Evolutionary conservation across 805 yeast species (phyloP).

Genomic region (Priceomyces carsonii): DNA sequence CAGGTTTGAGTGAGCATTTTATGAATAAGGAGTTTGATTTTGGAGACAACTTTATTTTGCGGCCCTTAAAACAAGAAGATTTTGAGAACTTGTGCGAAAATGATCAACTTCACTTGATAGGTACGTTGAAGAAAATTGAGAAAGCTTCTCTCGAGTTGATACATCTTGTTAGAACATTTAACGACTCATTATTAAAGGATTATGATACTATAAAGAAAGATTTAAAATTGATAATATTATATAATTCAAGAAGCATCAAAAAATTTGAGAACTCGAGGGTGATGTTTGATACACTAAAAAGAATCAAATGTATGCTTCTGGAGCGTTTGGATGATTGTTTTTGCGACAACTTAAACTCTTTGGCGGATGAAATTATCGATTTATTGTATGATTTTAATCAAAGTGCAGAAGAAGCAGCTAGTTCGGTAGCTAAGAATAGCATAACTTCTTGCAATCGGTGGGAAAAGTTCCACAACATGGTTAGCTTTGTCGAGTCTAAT

Average conservation of each 20-base stretch:
- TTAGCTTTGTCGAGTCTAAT: constrained; percentile 7
- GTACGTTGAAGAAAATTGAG: constrained; percentile 7
- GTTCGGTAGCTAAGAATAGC: background rate
- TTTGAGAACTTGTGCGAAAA: constrained; percentile 1
- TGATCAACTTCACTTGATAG: constrained; percentile 4
- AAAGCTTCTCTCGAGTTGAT: constrained; percentile 5
- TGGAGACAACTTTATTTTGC: constrained; percentile 4
- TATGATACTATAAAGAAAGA: constrained; percentile 7
- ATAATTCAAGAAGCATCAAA: constrained; percentile 8
- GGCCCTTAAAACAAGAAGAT: constrained; percentile 2
- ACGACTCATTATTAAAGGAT: constrained; percentile 6
- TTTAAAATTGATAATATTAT: constrained; percentile 11
- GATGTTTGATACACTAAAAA: constrained; percentile 14
- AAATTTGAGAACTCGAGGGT: constrained; percentile 15
- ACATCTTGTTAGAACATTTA: constrained; percentile 6
- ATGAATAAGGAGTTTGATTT: constrained; percentile 7
- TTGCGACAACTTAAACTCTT: constrained; percentile 8
- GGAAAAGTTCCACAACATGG: constrained; percentile 4
- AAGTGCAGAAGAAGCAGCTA: constrained; percentile 2
- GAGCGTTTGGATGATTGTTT: constrained; percentile 8
- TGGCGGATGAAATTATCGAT: constrained; percentile 12
- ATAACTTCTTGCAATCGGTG: background rate
- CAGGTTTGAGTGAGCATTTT: constrained; percentile 6
- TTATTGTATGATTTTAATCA: constrained; percentile 12
- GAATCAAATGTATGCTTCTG: constrained; percentile 9